Evolutionary conservation across 306 rosid genomes (phyloP), one percentile per base, ranked within the genome.

Genomic region (Quercus robur): DNA sequence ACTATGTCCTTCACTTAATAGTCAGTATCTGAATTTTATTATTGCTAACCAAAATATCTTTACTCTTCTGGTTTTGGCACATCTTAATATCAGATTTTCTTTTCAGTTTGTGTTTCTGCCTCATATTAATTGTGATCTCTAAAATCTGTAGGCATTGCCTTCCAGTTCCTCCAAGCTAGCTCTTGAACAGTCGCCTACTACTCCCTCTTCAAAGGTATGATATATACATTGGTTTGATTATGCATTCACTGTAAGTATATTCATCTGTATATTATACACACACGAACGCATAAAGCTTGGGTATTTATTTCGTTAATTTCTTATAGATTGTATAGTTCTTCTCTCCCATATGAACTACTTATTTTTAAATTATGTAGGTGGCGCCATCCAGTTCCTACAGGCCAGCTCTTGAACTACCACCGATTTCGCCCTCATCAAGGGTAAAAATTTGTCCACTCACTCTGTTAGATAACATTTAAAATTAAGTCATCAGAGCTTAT

Each of bases 171-270:
- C 90, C 35, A 74, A 78, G 85, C 81, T 76, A 61, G 78, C 82
- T 66, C 87, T 78, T 82, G 94, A 89, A 82, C 89, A 49, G 66
- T 86, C 90, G 23, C 90, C 94, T 68, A 79, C 75, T 54, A 80
- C 95, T 30, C 90, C 94, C 71, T 85, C 90, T 49, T 79, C 86
- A 52, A 68, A 74, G 87, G 94, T 89, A 86, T 75, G 76, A 46
- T 58, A 49, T 52, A 31, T 73, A 52, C 41, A 75, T 75, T 23
- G 76, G 30, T 84, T 79, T 55, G 52, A 31, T 46, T 64, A 35
- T 80, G 71, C 21, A 71, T 49, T 78, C 26, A 55, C 11, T 41
- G n/a, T 28, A 56, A 19, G 52, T 35, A 10, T 64, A 30, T 30
- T 41, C 46, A 41, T 41, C 14, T 67, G 25, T 33, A 35, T 33